Evolutionary conservation across 305 asterid genomes (phyloP).

Genomic region (Salvia sclarea): DNA sequence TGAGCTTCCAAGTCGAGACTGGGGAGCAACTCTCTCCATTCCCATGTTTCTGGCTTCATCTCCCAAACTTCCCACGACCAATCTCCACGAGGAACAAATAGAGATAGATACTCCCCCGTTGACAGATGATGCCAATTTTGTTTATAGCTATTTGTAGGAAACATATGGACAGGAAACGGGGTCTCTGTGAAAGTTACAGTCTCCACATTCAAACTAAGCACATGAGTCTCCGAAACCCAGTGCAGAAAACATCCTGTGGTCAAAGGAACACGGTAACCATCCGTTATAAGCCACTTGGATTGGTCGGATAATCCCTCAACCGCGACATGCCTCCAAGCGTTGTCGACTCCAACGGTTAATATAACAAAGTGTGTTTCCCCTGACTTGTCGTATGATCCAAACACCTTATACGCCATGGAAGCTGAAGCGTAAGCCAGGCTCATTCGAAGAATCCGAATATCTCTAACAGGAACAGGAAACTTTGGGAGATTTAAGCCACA

Average conservation of each 20-base stretch:
- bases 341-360: neutral
- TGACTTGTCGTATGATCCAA: neutral
- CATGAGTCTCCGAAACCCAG: neutral
- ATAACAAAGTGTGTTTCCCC: neutral
- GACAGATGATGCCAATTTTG: neutral
- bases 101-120: neutral
- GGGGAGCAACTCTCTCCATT: neutral
- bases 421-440: neutral
- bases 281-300: neutral
- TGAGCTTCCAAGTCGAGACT: neutral
- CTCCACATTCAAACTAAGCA: neutral
- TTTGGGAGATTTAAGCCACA: neutral
- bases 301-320: neutral
- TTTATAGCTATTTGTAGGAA: too few relatives aligned
- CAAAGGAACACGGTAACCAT: neutral
- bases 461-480: too few relatives aligned
- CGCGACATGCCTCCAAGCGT: neutral
- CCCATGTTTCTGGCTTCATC: neutral
- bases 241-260: neutral
- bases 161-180: too few relatives aligned
- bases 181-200: neutral
- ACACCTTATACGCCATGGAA: conserved; percentile 13
- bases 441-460: too few relatives aligned
- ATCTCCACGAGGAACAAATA: neutral
- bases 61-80: neutral